Percentiles rank a stretch among this genome's conserved stretches.
phyloP scores from a whole-genome alignment of 2,329 filamentous ascomycete genomes.

The Ophiostoma sp. region DNA sequence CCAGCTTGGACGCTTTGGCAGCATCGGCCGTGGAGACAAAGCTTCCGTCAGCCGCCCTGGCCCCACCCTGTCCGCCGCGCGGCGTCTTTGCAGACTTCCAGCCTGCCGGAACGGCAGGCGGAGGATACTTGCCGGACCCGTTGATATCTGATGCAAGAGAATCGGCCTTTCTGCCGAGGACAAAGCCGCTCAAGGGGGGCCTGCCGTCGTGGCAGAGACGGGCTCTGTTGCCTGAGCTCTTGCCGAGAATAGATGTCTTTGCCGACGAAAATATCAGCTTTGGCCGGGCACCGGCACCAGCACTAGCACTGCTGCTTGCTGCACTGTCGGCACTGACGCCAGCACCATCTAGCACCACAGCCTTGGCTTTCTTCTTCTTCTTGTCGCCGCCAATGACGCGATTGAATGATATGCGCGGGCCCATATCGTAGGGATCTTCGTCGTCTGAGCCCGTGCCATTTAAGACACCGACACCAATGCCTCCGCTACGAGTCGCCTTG shows the following conservation, averaged over 20 bases:
- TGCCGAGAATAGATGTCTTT: constrained; percentile 16
- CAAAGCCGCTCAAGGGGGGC: constrained; percentile 73
- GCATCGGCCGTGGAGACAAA: constrained; percentile 70
- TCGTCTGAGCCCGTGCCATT: constrained; percentile 95
- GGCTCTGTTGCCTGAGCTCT: constrained; percentile 43
- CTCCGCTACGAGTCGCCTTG: constrained; percentile 36
- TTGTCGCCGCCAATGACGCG: constrained; percentile 75
- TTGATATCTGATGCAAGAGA: constrained; percentile 43
- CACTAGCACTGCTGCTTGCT: constrained; percentile 39
- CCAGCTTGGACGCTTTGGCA: constrained; percentile 68
- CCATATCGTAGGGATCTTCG: constrained; percentile 88
- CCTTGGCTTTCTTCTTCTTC: constrained; percentile 62
- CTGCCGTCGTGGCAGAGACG: constrained; percentile 79
- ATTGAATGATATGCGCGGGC: constrained; percentile 84
- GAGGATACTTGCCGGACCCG: constrained; percentile 48
- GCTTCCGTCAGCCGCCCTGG: constrained; percentile 11
- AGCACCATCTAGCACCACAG: neutral
- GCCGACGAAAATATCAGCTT: constrained; percentile 74
- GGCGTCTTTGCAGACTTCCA: constrained; percentile 63
- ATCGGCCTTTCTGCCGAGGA: constrained; percentile 55
- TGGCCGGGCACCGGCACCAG: constrained; percentile 31
- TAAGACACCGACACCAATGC: constrained; percentile 80
- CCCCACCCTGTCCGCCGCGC: constrained; percentile 28
- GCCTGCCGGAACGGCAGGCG: constrained; percentile 62
- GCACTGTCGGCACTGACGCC: neutral